These are phyloP conservation scores for Kodamaea derodonti DNA, from an alignment of 1,139 yeast species.

Conservation along the genomic window DNA sequence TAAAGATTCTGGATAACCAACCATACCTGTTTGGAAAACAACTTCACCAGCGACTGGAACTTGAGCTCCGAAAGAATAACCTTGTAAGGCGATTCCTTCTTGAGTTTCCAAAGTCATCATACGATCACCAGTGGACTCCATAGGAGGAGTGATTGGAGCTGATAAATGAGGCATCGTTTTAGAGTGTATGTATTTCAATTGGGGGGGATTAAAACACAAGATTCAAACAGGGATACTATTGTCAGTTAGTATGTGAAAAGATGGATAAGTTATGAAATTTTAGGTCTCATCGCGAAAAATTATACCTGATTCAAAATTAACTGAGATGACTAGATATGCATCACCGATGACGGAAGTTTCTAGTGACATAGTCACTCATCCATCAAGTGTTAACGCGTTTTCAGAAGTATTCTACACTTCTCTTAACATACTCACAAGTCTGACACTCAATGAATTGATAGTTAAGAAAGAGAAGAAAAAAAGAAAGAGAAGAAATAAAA, in stretches of 20 bases:
- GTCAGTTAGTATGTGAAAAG: background rate
- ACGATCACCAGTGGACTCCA: conserved; percentile 76
- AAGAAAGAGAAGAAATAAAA: conserved; percentile 17
- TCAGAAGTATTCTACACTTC: too few relatives aligned
- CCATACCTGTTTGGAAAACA: conserved; percentile 99
- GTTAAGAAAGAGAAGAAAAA: conserved; percentile 24
- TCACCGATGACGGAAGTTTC: too few relatives aligned
- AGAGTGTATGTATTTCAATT: conserved; percentile 10
- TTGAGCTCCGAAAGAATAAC: conserved; percentile 97
- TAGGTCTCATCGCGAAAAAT: conserved; percentile 1
- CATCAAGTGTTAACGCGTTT: conserved; percentile 1
- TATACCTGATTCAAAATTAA: too few relatives aligned
- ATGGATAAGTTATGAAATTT: background rate
- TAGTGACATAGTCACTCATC: too few relatives aligned
- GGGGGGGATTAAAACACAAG: conserved; percentile 15
- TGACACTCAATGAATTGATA: conserved; percentile 18
- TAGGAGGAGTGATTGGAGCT: conserved; percentile 84
- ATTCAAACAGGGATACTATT: background rate
- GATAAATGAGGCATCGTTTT: conserved; percentile 33
- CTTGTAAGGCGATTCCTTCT: conserved; percentile 87
- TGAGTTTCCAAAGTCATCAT: conserved; percentile 88
- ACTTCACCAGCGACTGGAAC: conserved; percentile 91
- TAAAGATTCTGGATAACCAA: conserved; percentile 97
- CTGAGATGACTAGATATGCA: too few relatives aligned
- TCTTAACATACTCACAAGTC: conserved; percentile 13